A percentile compares a stretch with the other conserved stretches of the same genome.
These are phyloP conservation scores for Pistacia atlantica DNA, from an alignment of 345 rosid species.

Conservation along the genomic window DNA sequence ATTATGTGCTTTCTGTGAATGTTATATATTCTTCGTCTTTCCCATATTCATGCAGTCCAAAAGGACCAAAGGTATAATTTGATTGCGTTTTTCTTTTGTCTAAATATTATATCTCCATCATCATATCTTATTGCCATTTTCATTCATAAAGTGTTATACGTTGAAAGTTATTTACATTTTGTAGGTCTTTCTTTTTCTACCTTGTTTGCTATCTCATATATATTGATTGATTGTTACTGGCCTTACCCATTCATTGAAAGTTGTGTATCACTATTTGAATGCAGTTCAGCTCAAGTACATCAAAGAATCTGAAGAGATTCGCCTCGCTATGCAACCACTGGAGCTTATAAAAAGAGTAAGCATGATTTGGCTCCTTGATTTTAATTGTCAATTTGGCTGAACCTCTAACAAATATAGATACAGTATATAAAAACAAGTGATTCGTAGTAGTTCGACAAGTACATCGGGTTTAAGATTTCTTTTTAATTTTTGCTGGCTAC, in stretches of 20 bases:
- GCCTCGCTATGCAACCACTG: conserved; percentile 82
- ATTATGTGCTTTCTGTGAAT: background rate
- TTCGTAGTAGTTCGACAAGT: background rate
- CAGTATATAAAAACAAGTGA: background rate
- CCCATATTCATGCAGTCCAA: too few relatives aligned
- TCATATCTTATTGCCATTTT: background rate
- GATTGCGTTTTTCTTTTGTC: background rate
- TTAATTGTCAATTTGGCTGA: background rate
- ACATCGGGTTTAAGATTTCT: background rate
- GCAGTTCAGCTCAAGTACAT: conserved; percentile 61
- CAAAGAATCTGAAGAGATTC: conserved; percentile 81
- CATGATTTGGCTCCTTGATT: conserved; percentile 2
- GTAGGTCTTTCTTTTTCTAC: background rate
- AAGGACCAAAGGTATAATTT: too few relatives aligned
- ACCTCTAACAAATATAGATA: background rate
- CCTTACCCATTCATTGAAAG: background rate
- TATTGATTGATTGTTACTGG: background rate
- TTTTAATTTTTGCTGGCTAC: background rate
- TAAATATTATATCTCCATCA: background rate
- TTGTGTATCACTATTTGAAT: conserved; percentile 14
- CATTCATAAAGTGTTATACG: background rate
- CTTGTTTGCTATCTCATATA: background rate
- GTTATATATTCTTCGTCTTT: too few relatives aligned
- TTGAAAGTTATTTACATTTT: background rate
- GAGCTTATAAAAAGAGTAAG: conserved; percentile 81